Evolutionary conservation across 2,329 filamentous ascomycete genomes (phyloP), one percentile per base, ranked within the genome.

Genomic region (Hymenoscyphus linearis): DNA sequence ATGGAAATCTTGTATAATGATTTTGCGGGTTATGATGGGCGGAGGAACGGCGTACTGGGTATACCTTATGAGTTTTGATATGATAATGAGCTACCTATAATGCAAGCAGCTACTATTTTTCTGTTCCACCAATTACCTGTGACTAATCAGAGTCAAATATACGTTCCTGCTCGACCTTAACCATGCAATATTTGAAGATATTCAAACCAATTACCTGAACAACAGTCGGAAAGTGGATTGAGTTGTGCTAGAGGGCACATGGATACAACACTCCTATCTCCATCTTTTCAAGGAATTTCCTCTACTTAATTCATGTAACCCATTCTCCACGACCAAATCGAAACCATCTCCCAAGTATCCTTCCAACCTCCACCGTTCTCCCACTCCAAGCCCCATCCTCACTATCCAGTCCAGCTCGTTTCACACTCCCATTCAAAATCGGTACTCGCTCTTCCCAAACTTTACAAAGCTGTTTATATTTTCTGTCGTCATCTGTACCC

Each of bases 341-440:
- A 70, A 90, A 91, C 89, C 89, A 92, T 36, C 86, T 82, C 18
- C 79, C 77, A 44, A 88, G 74, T 18, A 90, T 78, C 63, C 77
- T 78, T 57, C 77, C 78, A 10, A 88, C 75, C 58, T 83, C 77
- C 1, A 89, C 80, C 13, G 79, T 84, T 64, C 82, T 79, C 10
- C 84, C 85, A 57, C 77, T 80, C 83, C 82, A 87, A 4, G 75
- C 76, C 3, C 77, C 79, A 58, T 83, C 82, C 27, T 82, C 78
- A 60, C 75, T 72, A 55, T 75, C 72, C 27, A 73, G 68, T 6
- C 74, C 74, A 26, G 73, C 68, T 27, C 77, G 78, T 60, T 77
- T 79, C 40, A 76, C 71, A 31, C 80, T 81, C 4, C 82, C 83
- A 65, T 81, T 87, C 58, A 91, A 73, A 50, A 91, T 74, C 9